Base-by-base conservation (phyloP, 345 rosid genomes). In the Carallia brachiata region DNA sequence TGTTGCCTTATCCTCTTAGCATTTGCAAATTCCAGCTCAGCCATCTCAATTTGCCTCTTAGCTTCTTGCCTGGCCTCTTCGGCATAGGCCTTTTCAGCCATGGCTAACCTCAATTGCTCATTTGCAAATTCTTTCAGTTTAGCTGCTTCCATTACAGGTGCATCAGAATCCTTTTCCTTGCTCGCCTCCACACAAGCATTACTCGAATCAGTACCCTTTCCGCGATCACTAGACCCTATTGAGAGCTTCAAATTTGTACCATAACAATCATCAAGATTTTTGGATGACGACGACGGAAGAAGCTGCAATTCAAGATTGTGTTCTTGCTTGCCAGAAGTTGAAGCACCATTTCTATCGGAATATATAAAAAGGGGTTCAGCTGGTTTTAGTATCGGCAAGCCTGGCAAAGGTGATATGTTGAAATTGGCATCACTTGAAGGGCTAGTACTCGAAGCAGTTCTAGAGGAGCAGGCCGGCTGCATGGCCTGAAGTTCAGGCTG, bases 241-340 rank as follows among this genome's bases (percentile, higher is more conserved):
- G 96, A 88, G 34, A 90, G 93, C 79, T 85, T 90, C 78, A 90
- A 73, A 78, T 77, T 79, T 23, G 93, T 81, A 1, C 80, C 76
- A 31, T 59, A 73, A 19, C 56, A 61, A 36, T 82, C 79, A 36
- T 75, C 70, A 50, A 79, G 54, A 64, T 65, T 79, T 40, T 82
- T 76, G 0, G 82, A 70, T 2, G 87, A 63, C 6, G 96, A 69
- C 1, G 85, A 65, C 16, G 96, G 91, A 37, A 85, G 80, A 72
- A 88, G 93, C 70, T 84, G 90, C 54, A 85, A 93, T 71, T 90
- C 93, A 36, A 86, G 90, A 76, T 85, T 90, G 75, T 80, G 84
- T 27, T 86, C 48, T 27, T 66, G 59, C 13, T 62, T 37, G 31
- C 40, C 61, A 31, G 68, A 69, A 53, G 76, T 58, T 13, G 81